Conservation (phyloP, 306 rosid species). For the Cucurbita argyrosperma region DNA sequence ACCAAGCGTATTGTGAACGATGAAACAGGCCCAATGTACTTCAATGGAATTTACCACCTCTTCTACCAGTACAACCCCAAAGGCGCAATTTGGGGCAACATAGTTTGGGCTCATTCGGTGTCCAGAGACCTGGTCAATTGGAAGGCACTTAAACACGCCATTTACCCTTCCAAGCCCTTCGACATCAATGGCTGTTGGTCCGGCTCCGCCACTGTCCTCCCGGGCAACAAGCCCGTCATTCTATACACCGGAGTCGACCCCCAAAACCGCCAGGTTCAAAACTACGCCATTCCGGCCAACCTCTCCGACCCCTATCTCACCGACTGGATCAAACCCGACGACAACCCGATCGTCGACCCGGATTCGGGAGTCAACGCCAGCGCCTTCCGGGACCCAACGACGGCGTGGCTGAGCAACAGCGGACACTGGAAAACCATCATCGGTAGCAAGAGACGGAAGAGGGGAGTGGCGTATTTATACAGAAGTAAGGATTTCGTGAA, state of each 20-base stretch:
- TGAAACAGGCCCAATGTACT: slow-evolving; percentile 62
- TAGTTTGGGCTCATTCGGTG: slow-evolving; percentile 85
- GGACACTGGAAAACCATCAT: slow-evolving; percentile 60
- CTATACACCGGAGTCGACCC: slow-evolving; percentile 56
- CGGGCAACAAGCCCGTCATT: slow-evolving; percentile 52
- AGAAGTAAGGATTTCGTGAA: slow-evolving; percentile 39
- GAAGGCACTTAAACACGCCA: slow-evolving; percentile 42
- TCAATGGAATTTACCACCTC: slow-evolving; percentile 54
- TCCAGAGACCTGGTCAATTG: slow-evolving; percentile 67
- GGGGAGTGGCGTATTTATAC: slow-evolving; percentile 54
- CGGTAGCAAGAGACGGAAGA: slow-evolving; percentile 28
- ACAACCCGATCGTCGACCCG: slow-evolving; percentile 38
- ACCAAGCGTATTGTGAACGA: neutral
- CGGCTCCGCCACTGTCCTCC: slow-evolving; percentile 61
- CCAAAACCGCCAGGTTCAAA: slow-evolving; percentile 40
- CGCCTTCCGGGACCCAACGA: slow-evolving; percentile 68
- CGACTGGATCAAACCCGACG: slow-evolving; percentile 50
- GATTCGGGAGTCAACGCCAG: slow-evolving; percentile 15
- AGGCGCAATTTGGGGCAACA: slow-evolving; percentile 90
- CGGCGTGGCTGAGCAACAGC: slow-evolving; percentile 37
- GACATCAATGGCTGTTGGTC: slow-evolving; percentile 87
- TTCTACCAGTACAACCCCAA: slow-evolving; percentile 82
- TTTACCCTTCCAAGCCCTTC: slow-evolving; percentile 53
- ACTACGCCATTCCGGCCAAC: slow-evolving; percentile 44
- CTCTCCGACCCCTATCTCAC: slow-evolving; percentile 44